Percentiles rank a stretch among this genome's conserved stretches.
phyloP scores from a whole-genome alignment of 768 basidiomycete species.

The Lactifluus subvellereus region DNA sequence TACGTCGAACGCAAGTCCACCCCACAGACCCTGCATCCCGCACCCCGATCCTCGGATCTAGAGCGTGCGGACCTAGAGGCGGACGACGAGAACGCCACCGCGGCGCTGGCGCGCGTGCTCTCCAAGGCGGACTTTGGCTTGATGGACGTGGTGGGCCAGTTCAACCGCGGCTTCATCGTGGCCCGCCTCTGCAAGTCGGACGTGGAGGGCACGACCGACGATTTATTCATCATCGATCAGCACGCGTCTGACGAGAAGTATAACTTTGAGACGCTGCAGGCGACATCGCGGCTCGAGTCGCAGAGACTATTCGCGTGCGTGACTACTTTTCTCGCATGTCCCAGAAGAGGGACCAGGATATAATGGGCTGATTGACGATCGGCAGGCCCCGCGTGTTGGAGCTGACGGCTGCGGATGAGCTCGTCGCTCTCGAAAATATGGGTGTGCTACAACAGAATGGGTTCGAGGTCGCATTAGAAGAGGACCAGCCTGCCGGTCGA shows the following conservation, averaged over 20 bases:
- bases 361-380: conserved; percentile 2
- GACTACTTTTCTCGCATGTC: not conserved
- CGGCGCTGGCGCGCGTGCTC: conserved; percentile 77
- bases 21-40: not conserved
- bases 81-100: conserved; percentile 51
- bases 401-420: conserved; percentile 84
- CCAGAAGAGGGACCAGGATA: not conserved
- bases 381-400: conserved; percentile 70
- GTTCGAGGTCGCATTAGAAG: conserved; percentile 69
- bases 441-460: conserved; percentile 83
- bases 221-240: conserved; percentile 95
- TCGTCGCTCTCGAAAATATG: conserved; percentile 81
- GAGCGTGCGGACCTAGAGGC: conserved; percentile 31
- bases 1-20: not conserved
- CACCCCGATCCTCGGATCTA: not conserved
- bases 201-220: conserved; percentile 43
- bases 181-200: conserved; percentile 50
- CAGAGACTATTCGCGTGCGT: conserved; percentile 78
- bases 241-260: conserved; percentile 98
- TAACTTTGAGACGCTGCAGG: conserved; percentile 92
- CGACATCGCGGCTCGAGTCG: conserved; percentile 82
- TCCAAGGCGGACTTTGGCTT: conserved; percentile 75
- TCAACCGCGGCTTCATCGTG: conserved; percentile 94
- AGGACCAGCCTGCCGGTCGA: conserved; percentile 35
- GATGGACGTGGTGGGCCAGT: conserved; percentile 91